Evolutionary conservation across 805 yeast species (phyloP).

Genomic region (Debaryomyces maramus): DNA sequence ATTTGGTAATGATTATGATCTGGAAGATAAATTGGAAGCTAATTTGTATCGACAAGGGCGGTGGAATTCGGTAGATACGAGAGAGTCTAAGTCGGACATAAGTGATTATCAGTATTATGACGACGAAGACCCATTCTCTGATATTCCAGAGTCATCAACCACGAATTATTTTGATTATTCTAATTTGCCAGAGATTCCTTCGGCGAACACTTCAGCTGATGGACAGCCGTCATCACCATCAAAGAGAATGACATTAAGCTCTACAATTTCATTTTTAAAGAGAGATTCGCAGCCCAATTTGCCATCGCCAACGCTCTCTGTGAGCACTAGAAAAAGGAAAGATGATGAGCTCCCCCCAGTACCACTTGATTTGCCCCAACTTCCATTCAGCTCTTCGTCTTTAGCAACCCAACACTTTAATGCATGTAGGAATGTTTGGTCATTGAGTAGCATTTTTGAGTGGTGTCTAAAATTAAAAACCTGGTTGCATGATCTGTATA

Average conservation of each 20-base stretch:
- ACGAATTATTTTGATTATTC: slow-evolving; percentile 34
- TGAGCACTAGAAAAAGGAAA: slow-evolving; percentile 13
- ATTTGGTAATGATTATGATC: slow-evolving; percentile 1
- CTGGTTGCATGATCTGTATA: slow-evolving; percentile 54
- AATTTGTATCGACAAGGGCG: neutral
- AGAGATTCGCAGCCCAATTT: slow-evolving; percentile 10
- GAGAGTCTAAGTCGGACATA: slow-evolving; percentile 9
- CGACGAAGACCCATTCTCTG: slow-evolving; percentile 3
- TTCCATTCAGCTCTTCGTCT: slow-evolving; percentile 55
- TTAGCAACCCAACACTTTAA: slow-evolving; percentile 50
- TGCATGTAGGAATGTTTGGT: slow-evolving; percentile 47
- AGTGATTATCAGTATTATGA: slow-evolving; percentile 6
- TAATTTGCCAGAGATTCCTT: slow-evolving; percentile 33
- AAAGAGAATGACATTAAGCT: slow-evolving; percentile 19
- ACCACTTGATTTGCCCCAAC: slow-evolving; percentile 51
- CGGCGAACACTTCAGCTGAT: slow-evolving; percentile 7
- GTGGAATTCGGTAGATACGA: slow-evolving; percentile 2
- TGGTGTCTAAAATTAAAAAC: slow-evolving; percentile 54
- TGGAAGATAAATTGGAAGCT: neutral
- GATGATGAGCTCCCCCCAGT: slow-evolving; percentile 41
- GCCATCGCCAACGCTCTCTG: slow-evolving; percentile 2
- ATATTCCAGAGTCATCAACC: slow-evolving; percentile 19
- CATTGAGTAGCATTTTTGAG: slow-evolving; percentile 47
- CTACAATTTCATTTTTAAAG: slow-evolving; percentile 39
- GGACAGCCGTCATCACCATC: slow-evolving; percentile 13